A percentile compares a stretch with the other conserved stretches of the same genome.
Conservation (phyloP, 768 basidiomycete species). For the Suillus alpinus region DNA sequence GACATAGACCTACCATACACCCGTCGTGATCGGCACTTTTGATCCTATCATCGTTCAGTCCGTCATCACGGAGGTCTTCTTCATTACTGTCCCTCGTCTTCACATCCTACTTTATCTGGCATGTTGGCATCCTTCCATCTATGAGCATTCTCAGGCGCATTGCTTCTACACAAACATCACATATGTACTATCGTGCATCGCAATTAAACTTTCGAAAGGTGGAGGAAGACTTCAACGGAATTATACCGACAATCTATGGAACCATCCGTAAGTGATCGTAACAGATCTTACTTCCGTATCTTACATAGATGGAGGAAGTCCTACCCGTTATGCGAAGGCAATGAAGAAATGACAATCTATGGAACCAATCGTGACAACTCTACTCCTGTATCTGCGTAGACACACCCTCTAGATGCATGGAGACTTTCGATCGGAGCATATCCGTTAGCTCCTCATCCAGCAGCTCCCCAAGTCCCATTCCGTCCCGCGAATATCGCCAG, state of each 20-base stretch:
- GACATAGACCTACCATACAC: not conserved
- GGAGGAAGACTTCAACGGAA: not conserved
- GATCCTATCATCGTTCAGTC: not conserved
- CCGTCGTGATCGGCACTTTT: not conserved
- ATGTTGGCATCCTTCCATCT: not conserved
- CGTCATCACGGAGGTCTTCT: not conserved
- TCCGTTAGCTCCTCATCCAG: conserved; percentile 67
- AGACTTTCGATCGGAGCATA: conserved; percentile 35
- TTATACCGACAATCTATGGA: not conserved
- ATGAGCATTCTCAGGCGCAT: not conserved
- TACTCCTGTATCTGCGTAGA: conserved; percentile 22
- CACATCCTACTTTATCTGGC: not conserved
- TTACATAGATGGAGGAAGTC: conserved; percentile 11
- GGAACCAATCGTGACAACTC: not conserved
- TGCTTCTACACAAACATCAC: not conserved
- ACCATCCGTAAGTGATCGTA: not conserved
- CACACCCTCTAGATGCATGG: conserved; percentile 27
- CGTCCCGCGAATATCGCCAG: conserved; percentile 81
- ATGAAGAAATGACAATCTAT: not conserved
- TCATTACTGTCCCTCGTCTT: not conserved
- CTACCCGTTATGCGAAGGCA: not conserved
- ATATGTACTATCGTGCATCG: conserved; percentile 1
- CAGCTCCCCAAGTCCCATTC: conserved; percentile 53
- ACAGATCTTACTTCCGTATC: conserved; percentile 11
- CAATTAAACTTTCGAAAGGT: not conserved